A percentile compares a stretch with the other conserved stretches of the same genome.
Evolutionary conservation across 371 early-diverging fungal genomes (phyloP).

Genomic region (Mucor racemosus): DNA sequence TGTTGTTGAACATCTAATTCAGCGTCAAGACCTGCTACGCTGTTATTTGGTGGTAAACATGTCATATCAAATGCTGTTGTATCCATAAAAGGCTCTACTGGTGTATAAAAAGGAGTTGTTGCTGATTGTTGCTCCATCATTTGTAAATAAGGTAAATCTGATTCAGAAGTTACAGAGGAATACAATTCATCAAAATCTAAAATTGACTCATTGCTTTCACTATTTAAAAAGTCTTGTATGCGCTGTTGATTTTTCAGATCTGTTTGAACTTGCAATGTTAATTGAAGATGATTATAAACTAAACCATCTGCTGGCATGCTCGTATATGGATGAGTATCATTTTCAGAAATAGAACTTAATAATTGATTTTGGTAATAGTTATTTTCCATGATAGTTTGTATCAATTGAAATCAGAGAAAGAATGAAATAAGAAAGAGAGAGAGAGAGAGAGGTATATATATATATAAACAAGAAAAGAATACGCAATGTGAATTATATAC

Average conservation of each 20-base stretch:
- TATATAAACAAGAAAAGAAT: too few relatives aligned
- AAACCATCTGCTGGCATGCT: slow-evolving; percentile 8
- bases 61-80: slow-evolving; percentile 10
- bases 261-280: slow-evolving; percentile 18
- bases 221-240: slow-evolving; percentile 15
- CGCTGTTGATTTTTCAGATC: slow-evolving; percentile 17
- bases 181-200: slow-evolving; percentile 16
- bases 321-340: background rate
- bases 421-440: background rate
- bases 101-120: slow-evolving; percentile 13
- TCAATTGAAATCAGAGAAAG: too few relatives aligned
- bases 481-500: background rate
- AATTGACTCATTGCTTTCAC: background rate
- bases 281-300: slow-evolving; percentile 17
- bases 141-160: slow-evolving; percentile 14
- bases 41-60: slow-evolving; percentile 1
- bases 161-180: slow-evolving; percentile 12
- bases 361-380: slow-evolving; percentile 6
- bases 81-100: slow-evolving; percentile 4
- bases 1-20: background rate
- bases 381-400: background rate
- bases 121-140: slow-evolving; percentile 11
- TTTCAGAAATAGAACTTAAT: slow-evolving; percentile 5
- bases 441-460: background rate
- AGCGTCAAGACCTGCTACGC: slow-evolving; percentile 14